Evolutionary conservation across 192 early-diverging fungal genomes (phyloP), one percentile per base, ranked within the genome.

Genomic region (Backusella australiensis): DNA sequence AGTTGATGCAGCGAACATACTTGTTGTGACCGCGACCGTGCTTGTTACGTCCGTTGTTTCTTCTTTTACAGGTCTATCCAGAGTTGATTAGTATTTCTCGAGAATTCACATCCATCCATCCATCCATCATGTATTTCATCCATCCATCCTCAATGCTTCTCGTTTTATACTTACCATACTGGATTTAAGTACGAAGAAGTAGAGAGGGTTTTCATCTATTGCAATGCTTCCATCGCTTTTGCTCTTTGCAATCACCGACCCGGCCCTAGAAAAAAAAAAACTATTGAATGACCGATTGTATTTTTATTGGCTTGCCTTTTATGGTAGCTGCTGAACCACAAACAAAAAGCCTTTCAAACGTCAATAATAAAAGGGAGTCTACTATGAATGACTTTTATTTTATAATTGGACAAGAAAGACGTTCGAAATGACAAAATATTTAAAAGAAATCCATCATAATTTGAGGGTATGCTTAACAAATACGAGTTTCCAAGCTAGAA

Each of bases 1-100:
- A 32, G 32, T 32, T 32, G 32, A 32, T 32, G 32, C 32, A 32
- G 32, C 32, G 32, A 32, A 32, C 32, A 32, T 32, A 32, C 32
- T 32, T 32, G 32, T 32, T 32, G 32, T 32, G 96, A 83, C 98
- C 98, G 87, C 98, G 96, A 72, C 97, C 97, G 86, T 95, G 89
- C 94, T 99, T 99, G 93, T 91, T 94, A 83, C 98, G 96, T 91
- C 98, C 97, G 90, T 97, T 92, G 87, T 98, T 99, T 90, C 98
- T 95, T 93, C 97, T 94, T 92, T 98, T 99, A 85, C 89, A 85
- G 85, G 98, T 98, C 98, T 98, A 85, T 41, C 36, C 17, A 32
- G 29, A 34, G 1, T 49, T 32, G n/a, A 23, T 34, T 23, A 15
- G 34, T 49, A 53, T 72, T 12, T 53, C 7, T 34, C 38, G 38